These are phyloP conservation scores for Guadua angustifolia DNA, from an alignment of 176 grass and related monocot species.

Conservation along the genomic window DNA sequence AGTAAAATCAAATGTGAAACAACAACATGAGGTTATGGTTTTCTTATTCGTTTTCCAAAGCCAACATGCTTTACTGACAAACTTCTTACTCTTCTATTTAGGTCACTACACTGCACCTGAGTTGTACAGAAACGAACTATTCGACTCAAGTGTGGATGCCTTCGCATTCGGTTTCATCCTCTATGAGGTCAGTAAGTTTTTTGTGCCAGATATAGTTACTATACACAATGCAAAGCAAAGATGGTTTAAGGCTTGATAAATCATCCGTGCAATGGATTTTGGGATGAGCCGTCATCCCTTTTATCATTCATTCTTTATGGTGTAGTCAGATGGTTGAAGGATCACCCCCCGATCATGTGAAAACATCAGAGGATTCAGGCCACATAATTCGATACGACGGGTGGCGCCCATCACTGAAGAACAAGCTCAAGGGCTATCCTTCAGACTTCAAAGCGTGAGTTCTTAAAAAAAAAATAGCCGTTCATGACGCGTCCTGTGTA, in stretches of 20 bases:
- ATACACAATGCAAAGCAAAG: neutral
- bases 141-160: conserved; percentile 74
- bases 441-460: conserved; percentile 89
- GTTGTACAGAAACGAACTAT: conserved; percentile 71
- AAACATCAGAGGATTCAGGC: conserved; percentile 57
- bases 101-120: conserved; percentile 85
- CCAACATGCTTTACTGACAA: neutral
- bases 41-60: neutral
- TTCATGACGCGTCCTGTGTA: neutral
- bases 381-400: conserved; percentile 61
- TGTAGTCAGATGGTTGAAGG: conserved; percentile 76
- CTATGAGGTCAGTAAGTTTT: conserved; percentile 64
- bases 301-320: neutral
- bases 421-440: conserved; percentile 77
- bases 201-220: neutral
- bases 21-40: neutral
- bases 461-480: neutral
- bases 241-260: neutral
- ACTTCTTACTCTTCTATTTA: conserved; percentile 3
- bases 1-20: neutral
- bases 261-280: neutral
- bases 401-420: conserved; percentile 71
- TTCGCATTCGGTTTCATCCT: conserved; percentile 93
- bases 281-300: neutral
- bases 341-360: conserved; percentile 55